Evolutionary conservation across 495 filamentous ascomycete genomes (phyloP), one percentile per base, ranked within the genome.

Genomic region (Penicillium herquei): DNA sequence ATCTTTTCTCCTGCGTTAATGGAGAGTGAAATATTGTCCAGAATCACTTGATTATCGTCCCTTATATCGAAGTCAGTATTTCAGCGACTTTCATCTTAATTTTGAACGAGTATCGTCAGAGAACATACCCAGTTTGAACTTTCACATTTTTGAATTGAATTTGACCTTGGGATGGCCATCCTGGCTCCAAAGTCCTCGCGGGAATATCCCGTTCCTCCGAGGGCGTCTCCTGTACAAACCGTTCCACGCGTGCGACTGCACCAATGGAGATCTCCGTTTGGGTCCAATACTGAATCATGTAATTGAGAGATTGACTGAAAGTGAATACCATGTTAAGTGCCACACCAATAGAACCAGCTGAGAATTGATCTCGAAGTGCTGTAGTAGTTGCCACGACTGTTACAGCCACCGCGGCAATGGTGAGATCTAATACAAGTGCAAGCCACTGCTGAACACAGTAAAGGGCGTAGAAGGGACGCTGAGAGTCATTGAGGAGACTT

Each of bases 371-470:
- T 16, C 54, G 56, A 5, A 61, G 26, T n/a, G 55, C 55, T 17
- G 56, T 62, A 9, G 55, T 52, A 10, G 55, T 52, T 8, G 59
- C 51, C 11, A 58, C 63, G 11, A 64, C 45, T 10, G 69, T 56
- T 6, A 73, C 61, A 1, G 73, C 70, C 10, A 81, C 50, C 5
- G 52, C 67, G 8, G 68, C 72, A 0, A 74, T 66, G 12, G 77
- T 61, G 16, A 77, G 57, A 48, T 80, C 72, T 10, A 79, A 59
- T 6, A 72, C 69, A 0, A 80, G 31, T 13, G 53, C 51, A 7
- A 82, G 65, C 62, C 72, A 70, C 31, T 69, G 70, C 54, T 80
- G 76, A 34, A 79, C 71, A 39, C 55, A 64, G 39, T 70, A 64
- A 0, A 81, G 64, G 5, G 81, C 57, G 21, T 74, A 80, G 47